Conservation (phyloP, 768 basidiomycete genomes). For the Exsudoporus frostii region DNA sequence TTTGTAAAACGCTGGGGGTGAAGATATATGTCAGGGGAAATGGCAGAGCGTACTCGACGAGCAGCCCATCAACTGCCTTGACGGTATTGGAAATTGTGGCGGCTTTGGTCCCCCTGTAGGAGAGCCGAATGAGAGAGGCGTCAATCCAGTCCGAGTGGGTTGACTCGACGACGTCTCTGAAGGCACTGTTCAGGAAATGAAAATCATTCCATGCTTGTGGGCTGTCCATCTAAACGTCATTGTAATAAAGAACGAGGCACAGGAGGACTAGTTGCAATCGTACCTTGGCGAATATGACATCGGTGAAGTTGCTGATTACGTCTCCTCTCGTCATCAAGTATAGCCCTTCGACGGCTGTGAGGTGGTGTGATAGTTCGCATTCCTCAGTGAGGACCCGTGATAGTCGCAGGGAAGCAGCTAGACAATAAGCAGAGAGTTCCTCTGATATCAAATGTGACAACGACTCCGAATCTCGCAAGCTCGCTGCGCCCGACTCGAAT, state of each 20-base stretch:
- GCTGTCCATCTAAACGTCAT: slow-evolving; percentile 60
- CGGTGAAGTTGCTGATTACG: slow-evolving; percentile 68
- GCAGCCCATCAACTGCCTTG: slow-evolving; percentile 60
- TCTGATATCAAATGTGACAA: slow-evolving; percentile 65
- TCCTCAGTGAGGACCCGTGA: slow-evolving; percentile 61
- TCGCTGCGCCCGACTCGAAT: slow-evolving; percentile 29
- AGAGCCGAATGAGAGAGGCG: slow-evolving; percentile 66
- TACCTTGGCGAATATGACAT: slow-evolving; percentile 73
- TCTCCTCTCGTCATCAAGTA: slow-evolving; percentile 80
- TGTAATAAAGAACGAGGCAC: neutral
- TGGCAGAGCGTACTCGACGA: slow-evolving; percentile 76
- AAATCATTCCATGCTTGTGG: slow-evolving; percentile 74
- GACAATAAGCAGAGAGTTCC: slow-evolving; percentile 54
- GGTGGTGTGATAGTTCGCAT: slow-evolving; percentile 61
- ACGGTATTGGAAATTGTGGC: slow-evolving; percentile 51
- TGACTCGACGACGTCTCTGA: slow-evolving; percentile 61
- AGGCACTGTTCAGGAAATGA: slow-evolving; percentile 79
- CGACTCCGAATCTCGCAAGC: slow-evolving; percentile 55
- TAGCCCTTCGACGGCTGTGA: slow-evolving; percentile 62
- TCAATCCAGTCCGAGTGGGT: slow-evolving; percentile 57
- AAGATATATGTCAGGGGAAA: slow-evolving; percentile 83
- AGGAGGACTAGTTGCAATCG: slow-evolving; percentile 1
- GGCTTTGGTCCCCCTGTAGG: slow-evolving; percentile 53
- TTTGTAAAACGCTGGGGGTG: slow-evolving; percentile 49
- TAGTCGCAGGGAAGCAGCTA: slow-evolving; percentile 48